Evolutionary conservation across 352 stramenopile species (phyloP), one percentile per base, ranked within the genome.

Genomic region (Phytophthora lateralis): DNA sequence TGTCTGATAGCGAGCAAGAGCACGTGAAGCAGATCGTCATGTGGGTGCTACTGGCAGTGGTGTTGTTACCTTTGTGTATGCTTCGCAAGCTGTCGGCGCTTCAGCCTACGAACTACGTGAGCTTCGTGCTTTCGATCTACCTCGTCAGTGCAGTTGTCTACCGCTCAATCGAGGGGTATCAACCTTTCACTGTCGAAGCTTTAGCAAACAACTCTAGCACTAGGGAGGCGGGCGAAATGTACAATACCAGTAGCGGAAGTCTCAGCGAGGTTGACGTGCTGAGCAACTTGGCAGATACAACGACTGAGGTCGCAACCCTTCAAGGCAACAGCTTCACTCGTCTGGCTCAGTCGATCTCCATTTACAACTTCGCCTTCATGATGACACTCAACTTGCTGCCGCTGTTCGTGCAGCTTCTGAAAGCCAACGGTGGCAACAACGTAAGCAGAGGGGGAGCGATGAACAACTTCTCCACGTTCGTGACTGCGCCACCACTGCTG

Each of bases 301-400:
- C 21, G 6, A 42, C 27, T 3, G 46, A 55, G 3, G 27, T 50
- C 9, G 4, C 45, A 15, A 17, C 48, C 20, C 56, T 62, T 20
- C 14, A 50, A 7, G 56, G 56, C 14, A 71, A 55, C 50, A 55
- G 44, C 44, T 63, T 71, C 18, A 73, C 71, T 39, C 77, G 74
- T 15, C 49, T 82, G 6, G 65, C 80, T 24, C 74, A 90, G 51
- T 63, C 75, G 10, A 58, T 89, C 32, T 90, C 81, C 17, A 85
- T 93, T 65, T 91, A 88, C 78, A 91, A 85, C 55, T 91, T 88
- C 43, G 81, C 78, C 0, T 93, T 89, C 61, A 89, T 90, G 66
- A 86, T 90, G 75, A 85, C 89, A 12, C 66, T 91, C 51, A 93
- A 93, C 48, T 52, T 93, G 20, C 56, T 93, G 24, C 81, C 84